These are phyloP conservation scores for Curvularia lunata DNA, from an alignment of 2,329 filamentous ascomycete genomes.

Conservation along the genomic window DNA sequence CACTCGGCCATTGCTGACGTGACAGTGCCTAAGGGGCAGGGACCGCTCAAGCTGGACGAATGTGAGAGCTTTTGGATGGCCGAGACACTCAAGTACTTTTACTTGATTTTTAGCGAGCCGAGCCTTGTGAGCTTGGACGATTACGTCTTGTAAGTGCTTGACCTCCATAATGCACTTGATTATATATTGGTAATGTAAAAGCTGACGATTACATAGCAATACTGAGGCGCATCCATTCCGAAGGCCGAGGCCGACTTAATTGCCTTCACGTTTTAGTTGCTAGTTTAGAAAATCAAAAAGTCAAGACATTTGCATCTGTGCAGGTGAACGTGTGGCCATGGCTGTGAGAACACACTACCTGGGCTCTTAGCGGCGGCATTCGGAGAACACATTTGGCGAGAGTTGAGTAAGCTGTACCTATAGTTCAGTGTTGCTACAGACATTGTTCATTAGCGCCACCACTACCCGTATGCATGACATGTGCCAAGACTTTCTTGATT, in stretches of 20 bases:
- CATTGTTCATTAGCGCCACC: background rate
- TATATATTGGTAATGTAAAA: background rate
- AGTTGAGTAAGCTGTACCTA: too few relatives aligned
- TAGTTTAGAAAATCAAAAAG: background rate
- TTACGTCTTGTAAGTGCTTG: conserved; percentile 60
- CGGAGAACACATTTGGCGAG: too few relatives aligned
- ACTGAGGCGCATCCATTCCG: conserved; percentile 62
- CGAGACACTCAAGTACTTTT: conserved; percentile 93
- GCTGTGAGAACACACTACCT: background rate
- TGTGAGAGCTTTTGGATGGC: conserved; percentile 83
- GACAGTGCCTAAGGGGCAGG: conserved; percentile 43
- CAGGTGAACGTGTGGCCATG: too few relatives aligned
- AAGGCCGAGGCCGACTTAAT: conserved; percentile 33
- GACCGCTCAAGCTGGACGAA: conserved; percentile 39
- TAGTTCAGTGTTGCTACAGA: background rate
- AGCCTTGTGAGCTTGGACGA: conserved; percentile 71
- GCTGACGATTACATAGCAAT: conserved; percentile 45
- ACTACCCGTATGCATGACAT: background rate
- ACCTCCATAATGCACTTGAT: background rate
- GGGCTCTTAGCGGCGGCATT: background rate
- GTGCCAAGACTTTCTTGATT: conserved; percentile 5
- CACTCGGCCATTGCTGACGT: conserved; percentile 76
- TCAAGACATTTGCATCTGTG: background rate
- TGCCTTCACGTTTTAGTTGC: background rate
- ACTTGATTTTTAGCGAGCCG: conserved; percentile 76